Base-by-base conservation (phyloP, 108 stramenopile genomes). In the Skeletonema costatum region DNA sequence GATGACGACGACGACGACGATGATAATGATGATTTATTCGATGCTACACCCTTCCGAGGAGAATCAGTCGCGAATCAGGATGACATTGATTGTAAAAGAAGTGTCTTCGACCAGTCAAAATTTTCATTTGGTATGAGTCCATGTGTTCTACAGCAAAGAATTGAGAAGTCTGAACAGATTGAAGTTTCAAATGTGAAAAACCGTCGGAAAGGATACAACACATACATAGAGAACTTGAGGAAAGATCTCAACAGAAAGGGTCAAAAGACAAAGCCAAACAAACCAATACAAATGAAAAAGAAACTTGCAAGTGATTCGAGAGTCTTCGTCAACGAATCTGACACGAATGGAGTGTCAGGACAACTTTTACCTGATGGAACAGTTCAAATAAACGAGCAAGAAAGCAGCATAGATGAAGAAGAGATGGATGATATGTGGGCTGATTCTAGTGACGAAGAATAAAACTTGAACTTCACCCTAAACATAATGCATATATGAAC, bases 401-500 rank as follows among this genome's bases (percentile, higher is more conserved):
- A 61, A 14, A 35, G 38, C 4, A 42, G 41, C 11, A 13, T 11
- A 5, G 11, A 30, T 2, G 63, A 64, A 19, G 63, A 64, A 17
- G 63, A 64, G 39, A 64, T 64, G n/a, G 63, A 64, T 42, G 63
- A 64, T 42, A 64, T 64, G 17, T 64, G 63, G 63, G 63, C n/a
- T 2, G 63, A 42, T 42, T 46, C 13, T 14, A 2, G 44, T 46
- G 44, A 46, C 16, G 44, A 46, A 16, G 44, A 46, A 46, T 46
- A 46, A 46, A 16, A 44, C 42, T 38, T 6, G n/a, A n/a, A n/a
- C n/a, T n/a, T n/a, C n/a, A n/a, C n/a, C n/a, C n/a, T n/a, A n/a
- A n/a, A n/a, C n/a, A n/a, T n/a, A n/a, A n/a, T n/a, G n/a, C n/a
- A n/a, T n/a, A n/a, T n/a, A n/a, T n/a, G n/a, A n/a, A n/a, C n/a